phyloP scores from a whole-genome alignment of 768 basidiomycete species.

The Boletales sp. region DNA sequence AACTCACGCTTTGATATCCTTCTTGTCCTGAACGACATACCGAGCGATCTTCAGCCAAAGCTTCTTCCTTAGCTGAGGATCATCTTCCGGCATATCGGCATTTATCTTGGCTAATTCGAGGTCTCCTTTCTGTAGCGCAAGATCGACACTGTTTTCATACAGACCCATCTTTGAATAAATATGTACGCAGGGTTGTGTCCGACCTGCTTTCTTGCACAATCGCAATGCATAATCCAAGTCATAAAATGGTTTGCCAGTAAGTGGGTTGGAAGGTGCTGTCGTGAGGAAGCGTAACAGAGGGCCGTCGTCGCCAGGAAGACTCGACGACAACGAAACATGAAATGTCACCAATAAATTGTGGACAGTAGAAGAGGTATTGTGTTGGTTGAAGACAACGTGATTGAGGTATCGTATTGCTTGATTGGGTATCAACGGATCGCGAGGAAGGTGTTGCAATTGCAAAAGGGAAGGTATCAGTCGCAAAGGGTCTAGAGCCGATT shows the following conservation, averaged over 20 bases:
- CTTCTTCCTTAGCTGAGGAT: conserved; percentile 82
- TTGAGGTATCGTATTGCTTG: conserved; percentile 90
- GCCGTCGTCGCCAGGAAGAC: conserved; percentile 62
- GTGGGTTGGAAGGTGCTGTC: conserved; percentile 74
- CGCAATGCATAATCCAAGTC: conserved; percentile 96
- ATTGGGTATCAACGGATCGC: conserved; percentile 71
- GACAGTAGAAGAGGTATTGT: conserved; percentile 78
- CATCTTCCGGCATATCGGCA: conserved; percentile 93
- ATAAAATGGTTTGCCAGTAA: conserved; percentile 87
- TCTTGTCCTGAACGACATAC: conserved; percentile 96
- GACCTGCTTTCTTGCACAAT: conserved; percentile 77
- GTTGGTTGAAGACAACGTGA: conserved; percentile 76
- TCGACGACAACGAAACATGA: conserved; percentile 54
- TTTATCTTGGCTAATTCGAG: conserved; percentile 92
- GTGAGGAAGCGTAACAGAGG: conserved; percentile 80
- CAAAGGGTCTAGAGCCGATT: conserved; percentile 72
- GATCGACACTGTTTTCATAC: conserved; percentile 94
- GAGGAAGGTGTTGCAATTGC: conserved; percentile 69
- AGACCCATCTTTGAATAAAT: conserved; percentile 98
- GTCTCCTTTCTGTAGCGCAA: conserved; percentile 92
- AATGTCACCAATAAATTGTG: conserved; percentile 94
- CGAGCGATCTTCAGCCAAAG: conserved; percentile 99
- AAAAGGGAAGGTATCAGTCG: conserved; percentile 88
- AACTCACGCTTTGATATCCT: conserved; percentile 95
- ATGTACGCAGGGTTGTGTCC: conserved; percentile 88